These are phyloP conservation scores for Russula compacta DNA, from an alignment of 768 basidiomycete species.

Conservation along the genomic window DNA sequence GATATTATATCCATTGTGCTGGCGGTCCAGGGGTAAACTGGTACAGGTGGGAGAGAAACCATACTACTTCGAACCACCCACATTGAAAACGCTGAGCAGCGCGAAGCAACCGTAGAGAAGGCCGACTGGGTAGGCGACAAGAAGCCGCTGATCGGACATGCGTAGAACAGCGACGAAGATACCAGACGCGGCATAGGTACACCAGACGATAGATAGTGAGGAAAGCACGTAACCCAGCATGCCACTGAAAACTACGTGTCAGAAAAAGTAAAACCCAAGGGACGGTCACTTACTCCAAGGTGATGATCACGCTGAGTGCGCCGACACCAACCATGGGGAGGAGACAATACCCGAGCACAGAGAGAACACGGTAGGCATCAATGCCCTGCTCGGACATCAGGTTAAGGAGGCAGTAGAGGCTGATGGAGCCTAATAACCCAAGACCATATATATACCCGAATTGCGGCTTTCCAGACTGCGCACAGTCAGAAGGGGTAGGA, in stretches of 20 bases:
- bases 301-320: conserved; percentile 76
- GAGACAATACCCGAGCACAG: conserved; percentile 93
- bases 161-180: conserved; percentile 93
- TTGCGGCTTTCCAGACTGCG: conserved; percentile 93
- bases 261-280: conserved; percentile 4
- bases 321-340: conserved; percentile 95
- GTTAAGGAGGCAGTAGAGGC: conserved; percentile 91
- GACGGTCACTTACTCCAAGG: conserved; percentile 65
- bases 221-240: conserved; percentile 81
- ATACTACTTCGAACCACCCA: conserved; percentile 25
- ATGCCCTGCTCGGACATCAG: conserved; percentile 94
- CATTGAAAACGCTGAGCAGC: conserved; percentile 83
- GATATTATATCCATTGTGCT: conserved; percentile 14
- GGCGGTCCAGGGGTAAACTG: neutral
- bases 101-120: conserved; percentile 93
- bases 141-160: conserved; percentile 90
- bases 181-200: conserved; percentile 89
- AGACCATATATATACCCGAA: conserved; percentile 99
- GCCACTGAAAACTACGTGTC: conserved; percentile 40
- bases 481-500: neutral
- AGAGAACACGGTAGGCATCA: conserved; percentile 90
- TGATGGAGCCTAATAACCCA: conserved; percentile 85
- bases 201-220: conserved; percentile 83
- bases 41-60: neutral
- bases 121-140: conserved; percentile 95